These are phyloP conservation scores for Cutaneotrichosporon cutaneum DNA, from an alignment of 1,284 basidiomycete genomes.

Conservation along the genomic window DNA sequence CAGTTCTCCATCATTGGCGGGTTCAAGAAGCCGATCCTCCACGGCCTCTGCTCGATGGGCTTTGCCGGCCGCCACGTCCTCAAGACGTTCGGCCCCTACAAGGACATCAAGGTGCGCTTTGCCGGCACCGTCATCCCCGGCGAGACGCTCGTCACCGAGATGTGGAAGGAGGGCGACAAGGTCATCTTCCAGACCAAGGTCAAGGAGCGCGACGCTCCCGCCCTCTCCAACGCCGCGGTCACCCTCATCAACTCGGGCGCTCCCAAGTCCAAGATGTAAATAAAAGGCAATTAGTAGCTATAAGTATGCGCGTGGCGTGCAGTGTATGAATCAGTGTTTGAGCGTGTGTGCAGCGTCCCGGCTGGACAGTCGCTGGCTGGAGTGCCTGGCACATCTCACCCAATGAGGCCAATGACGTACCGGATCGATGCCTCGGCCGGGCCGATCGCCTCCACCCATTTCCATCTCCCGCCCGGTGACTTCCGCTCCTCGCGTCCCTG, in stretches of 20 bases:
- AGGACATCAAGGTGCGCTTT: conserved; percentile 94
- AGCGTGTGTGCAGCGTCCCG: too few relatives aligned
- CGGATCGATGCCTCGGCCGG: background rate
- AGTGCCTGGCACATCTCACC: background rate
- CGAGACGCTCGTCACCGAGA: conserved; percentile 88
- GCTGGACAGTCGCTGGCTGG: background rate
- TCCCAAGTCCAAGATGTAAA: conserved; percentile 49
- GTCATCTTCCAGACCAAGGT: conserved; percentile 72
- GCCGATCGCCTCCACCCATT: background rate
- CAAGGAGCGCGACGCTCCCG: conserved; percentile 57
- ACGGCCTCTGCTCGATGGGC: conserved; percentile 87
- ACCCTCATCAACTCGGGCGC: conserved; percentile 49
- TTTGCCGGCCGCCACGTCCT: conserved; percentile 92
- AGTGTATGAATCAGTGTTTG: conserved; percentile 3
- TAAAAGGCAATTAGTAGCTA: background rate
- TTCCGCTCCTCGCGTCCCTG: background rate
- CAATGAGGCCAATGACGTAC: too few relatives aligned
- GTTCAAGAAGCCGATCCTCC: conserved; percentile 79
- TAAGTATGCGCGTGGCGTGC: background rate
- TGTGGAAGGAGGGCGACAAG: conserved; percentile 96
- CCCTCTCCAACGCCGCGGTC: conserved; percentile 57
- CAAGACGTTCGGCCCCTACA: conserved; percentile 79
- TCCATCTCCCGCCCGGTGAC: background rate
- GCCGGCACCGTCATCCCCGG: conserved; percentile 75
- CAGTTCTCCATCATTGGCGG: conserved; percentile 92